phyloP scores from a whole-genome alignment of 2,329 filamentous ascomycete species.

The Apiospora sp. region DNA sequence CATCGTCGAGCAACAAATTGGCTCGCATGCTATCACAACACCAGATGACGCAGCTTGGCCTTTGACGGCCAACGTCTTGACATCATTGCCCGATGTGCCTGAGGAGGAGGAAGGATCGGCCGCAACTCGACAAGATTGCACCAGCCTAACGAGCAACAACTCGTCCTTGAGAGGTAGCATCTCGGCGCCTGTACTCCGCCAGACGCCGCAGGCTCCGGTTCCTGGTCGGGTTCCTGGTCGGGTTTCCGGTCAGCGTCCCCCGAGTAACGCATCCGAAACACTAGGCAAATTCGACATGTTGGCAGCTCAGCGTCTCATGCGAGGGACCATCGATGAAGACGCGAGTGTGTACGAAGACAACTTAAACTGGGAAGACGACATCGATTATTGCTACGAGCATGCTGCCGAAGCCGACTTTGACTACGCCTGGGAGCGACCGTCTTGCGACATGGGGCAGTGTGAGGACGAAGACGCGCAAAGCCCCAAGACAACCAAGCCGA shows the following conservation, averaged over 20 bases:
- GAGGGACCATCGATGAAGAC: conserved; percentile 36
- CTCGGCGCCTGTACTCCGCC: conserved; percentile 63
- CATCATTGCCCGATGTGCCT: conserved; percentile 64
- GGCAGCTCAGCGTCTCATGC: conserved; percentile 45
- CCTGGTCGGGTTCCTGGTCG: neutral
- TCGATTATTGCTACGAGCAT: conserved; percentile 76
- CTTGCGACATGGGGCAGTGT: conserved; percentile 54
- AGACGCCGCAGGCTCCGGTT: conserved; percentile 47
- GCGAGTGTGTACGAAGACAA: conserved; percentile 40
- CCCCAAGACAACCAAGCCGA: neutral
- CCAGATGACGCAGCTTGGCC: conserved; percentile 55
- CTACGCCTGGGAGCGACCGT: conserved; percentile 70
- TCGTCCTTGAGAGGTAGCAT: conserved; percentile 63
- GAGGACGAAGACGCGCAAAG: conserved; percentile 29
- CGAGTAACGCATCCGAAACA: conserved; percentile 61
- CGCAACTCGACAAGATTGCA: conserved; percentile 45
- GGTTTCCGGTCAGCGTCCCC: conserved; percentile 37
- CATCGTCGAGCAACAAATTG: neutral
- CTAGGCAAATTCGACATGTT: conserved; percentile 54
- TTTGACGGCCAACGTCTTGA: conserved; percentile 48
- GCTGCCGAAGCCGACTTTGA: conserved; percentile 72
- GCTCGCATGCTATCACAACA: conserved; percentile 52
- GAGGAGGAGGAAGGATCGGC: conserved; percentile 65
- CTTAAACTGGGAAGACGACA: conserved; percentile 72
- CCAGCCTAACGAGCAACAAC: conserved; percentile 55